Evolutionary conservation across 2,329 filamentous ascomycete genomes (phyloP).

Genomic region (Aspergillus uvarum): DNA sequence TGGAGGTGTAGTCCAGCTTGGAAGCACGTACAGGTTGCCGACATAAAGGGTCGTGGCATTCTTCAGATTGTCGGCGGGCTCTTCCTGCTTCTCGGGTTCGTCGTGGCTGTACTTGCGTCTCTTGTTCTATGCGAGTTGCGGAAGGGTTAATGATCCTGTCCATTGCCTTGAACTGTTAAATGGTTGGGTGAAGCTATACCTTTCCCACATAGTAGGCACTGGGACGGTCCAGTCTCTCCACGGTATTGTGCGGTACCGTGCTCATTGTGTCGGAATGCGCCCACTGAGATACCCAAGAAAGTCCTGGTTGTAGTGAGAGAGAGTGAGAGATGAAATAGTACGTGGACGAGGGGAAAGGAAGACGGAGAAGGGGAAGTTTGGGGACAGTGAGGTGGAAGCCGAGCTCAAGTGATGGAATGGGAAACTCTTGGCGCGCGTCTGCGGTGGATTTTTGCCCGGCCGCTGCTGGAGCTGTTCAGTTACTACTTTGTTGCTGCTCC

Average conservation of each 20-base stretch:
- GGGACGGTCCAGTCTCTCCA: conserved; percentile 88
- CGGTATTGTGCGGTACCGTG: conserved; percentile 54
- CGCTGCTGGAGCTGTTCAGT: conserved; percentile 20
- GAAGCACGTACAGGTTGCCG: conserved; percentile 74
- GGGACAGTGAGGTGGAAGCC: neutral
- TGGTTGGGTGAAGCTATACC: conserved; percentile 49
- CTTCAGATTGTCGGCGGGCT: conserved; percentile 74
- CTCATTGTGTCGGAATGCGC: conserved; percentile 27
- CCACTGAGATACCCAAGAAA: neutral
- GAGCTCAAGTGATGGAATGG: conserved; percentile 15
- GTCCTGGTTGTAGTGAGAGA: neutral
- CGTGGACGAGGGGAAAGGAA: neutral
- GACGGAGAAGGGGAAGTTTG: conserved; percentile 3
- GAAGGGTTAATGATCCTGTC: conserved; percentile 7
- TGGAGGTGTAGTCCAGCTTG: neutral
- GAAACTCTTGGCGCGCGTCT: neutral
- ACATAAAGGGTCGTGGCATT: conserved; percentile 95
- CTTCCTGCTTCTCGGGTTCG: conserved; percentile 57
- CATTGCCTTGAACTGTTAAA: neutral
- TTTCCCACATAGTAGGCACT: conserved; percentile 89
- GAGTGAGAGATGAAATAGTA: neutral
- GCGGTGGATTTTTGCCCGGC: neutral
- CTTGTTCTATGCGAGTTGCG: conserved; percentile 60
- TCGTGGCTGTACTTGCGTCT: conserved; percentile 64
- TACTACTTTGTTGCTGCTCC: conserved; percentile 4